These are phyloP conservation scores for Ceratobasidium sp. DNA, from an alignment of 1,284 basidiomycete genomes.

Conservation along the genomic window DNA sequence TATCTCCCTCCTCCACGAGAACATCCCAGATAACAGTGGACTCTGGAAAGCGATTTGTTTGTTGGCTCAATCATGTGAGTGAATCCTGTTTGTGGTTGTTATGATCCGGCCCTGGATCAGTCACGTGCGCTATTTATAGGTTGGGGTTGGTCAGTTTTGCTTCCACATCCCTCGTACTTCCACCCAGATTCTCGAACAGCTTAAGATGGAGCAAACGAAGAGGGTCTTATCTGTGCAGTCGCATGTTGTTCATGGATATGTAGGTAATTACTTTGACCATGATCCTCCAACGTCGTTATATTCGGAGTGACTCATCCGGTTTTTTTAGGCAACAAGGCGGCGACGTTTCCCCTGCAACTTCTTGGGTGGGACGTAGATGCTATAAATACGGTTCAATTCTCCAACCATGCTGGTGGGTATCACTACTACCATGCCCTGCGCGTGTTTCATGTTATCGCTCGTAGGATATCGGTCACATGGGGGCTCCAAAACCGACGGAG, in stretches of 20 bases:
- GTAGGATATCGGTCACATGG: slow-evolving; percentile 80
- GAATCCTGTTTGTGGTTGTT: no score
- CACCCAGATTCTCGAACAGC: no score
- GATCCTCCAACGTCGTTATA: not conserved
- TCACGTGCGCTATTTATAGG: no score
- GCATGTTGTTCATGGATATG: slow-evolving; percentile 95
- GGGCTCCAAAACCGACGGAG: slow-evolving; percentile 76
- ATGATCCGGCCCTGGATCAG: no score
- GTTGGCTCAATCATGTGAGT: no score
- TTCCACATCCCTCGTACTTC: no score
- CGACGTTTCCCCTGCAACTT: slow-evolving; percentile 93
- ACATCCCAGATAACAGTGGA: no score
- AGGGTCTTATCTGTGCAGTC: slow-evolving; percentile 84
- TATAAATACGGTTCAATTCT: slow-evolving; percentile 90
- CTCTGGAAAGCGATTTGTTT: no score
- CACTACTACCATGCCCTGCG: not conserved
- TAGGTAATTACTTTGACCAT: slow-evolving; percentile 65
- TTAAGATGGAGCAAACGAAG: slow-evolving; percentile 15
- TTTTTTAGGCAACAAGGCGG: slow-evolving; percentile 69
- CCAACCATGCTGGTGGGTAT: slow-evolving; percentile 87
- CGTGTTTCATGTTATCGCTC: not conserved
- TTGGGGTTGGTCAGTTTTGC: no score
- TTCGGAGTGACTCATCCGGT: slow-evolving; percentile 13
- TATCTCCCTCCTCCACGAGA: no score
- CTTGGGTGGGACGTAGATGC: slow-evolving; percentile 97